Base-by-base conservation (phyloP, 2,329 filamentous ascomycete genomes). In the Botrytis fragariae region DNA sequence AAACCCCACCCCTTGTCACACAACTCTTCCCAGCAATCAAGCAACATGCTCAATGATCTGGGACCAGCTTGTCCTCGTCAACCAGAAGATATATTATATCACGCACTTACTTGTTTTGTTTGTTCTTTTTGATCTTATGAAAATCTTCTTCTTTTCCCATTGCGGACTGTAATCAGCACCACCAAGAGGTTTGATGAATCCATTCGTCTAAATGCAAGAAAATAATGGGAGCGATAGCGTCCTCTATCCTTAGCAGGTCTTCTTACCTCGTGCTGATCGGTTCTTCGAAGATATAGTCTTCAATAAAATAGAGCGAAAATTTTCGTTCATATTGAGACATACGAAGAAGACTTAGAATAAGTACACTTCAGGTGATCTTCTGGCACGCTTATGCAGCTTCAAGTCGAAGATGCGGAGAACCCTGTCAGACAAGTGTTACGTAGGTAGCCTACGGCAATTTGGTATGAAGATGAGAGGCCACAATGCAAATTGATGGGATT, bases 81-180 rank as follows among this genome's bases (percentile, higher is more conserved):
- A 6, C 20, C 20, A 12, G 1, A 5, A 35, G 20, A 18, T 25
- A 0, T 45, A 22, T 48, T 14, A 32, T 64, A 35, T 20, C 14
- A 8, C 48, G 25, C 10, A 25, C 5, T 8, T 1, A 3, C 1
- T 14, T 16, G 16, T 35, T 29, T 12, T 1, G 10, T 4, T 10
- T 8, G 3, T 16, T 25, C 42, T 35, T 29, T 20, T 9, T 35
- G 29, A 3, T 0, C 20, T 64, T 20, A 25, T 3, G 16, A 35
- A 25, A 10, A 44, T 14, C 18, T 12, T 16, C 6, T 64, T 32
- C 12, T 20, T 9, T 32, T 64, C 42, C 10, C 20, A 16, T 45
- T 22, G 37, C 14, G 12, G 22, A 16, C 25, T n/a, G 14, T 12
- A 42, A 29, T 62, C 22, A 62, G 3, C 35, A 62, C 5, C 20